A percentile compares a stretch with the other conserved stretches of the same genome.
Evolutionary conservation across 306 rosid species (phyloP).

Genomic region (Parietaria judaica): DNA sequence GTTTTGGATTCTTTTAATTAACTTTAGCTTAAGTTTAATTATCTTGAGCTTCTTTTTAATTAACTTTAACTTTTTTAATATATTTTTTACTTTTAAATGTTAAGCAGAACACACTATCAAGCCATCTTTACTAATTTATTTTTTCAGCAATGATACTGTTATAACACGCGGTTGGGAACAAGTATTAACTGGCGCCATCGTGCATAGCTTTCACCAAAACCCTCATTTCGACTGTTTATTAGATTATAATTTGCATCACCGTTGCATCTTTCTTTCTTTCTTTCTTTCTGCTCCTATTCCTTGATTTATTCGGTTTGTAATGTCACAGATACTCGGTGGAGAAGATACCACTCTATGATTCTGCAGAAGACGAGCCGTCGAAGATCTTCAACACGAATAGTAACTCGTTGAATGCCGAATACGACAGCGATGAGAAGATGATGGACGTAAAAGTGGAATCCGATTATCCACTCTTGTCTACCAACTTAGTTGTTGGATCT

Average conservation of each 20-base stretch:
- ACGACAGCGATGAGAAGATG: slow-evolving; percentile 34
- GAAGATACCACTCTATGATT: slow-evolving; percentile 90
- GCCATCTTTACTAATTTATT: no score
- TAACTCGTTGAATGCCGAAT: slow-evolving; percentile 25
- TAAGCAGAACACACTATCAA: no score
- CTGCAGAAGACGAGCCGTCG: slow-evolving; percentile 86
- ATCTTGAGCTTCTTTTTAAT: no score
- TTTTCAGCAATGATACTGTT: no score
- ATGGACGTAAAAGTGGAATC: slow-evolving; percentile 26
- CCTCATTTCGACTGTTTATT: not conserved
- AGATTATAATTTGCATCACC: not conserved
- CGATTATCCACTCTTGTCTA: slow-evolving; percentile 38
- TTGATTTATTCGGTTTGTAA: slow-evolving; percentile 3
- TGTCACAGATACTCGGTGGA: slow-evolving; percentile 75
- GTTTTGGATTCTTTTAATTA: slow-evolving; percentile 5
- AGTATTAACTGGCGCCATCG: no score
- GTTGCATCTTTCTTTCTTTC: not conserved
- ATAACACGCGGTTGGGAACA: no score
- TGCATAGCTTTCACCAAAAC: no score
- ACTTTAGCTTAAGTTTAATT: no score
- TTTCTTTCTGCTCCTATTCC: not conserved
- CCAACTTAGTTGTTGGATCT: slow-evolving; percentile 40
- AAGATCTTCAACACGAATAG: slow-evolving; percentile 24
- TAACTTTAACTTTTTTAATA: no score
- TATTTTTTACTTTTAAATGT: no score